Conservation (phyloP, 768 basidiomycete species). For the Tricholoma flavovirens region DNA sequence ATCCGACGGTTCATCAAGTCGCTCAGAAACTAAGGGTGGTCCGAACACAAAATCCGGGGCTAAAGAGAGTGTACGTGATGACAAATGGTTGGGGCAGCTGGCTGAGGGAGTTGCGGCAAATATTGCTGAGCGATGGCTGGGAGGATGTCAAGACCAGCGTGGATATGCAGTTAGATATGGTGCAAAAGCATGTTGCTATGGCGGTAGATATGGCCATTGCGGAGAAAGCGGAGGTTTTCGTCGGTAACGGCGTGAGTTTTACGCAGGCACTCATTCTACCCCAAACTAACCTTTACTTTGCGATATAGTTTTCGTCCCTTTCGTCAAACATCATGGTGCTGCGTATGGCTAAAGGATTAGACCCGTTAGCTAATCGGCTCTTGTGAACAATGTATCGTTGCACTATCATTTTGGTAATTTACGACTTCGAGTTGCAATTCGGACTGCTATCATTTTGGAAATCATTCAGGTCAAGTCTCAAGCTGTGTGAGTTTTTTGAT, state of each 20-base stretch:
- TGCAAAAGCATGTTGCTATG: conserved; percentile 52
- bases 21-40: conserved; percentile 33
- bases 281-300: background rate
- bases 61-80: conserved; percentile 55
- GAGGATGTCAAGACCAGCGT: conserved; percentile 46
- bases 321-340: conserved; percentile 31
- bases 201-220: conserved; percentile 67
- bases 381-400: conserved; percentile 15
- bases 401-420: background rate
- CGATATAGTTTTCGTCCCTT: conserved; percentile 31
- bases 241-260: conserved; percentile 64
- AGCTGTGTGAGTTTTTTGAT: no score
- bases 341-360: conserved; percentile 24
- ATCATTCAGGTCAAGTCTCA: no score
- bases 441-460: no score
- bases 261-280: background rate
- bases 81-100: conserved; percentile 54
- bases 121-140: conserved; percentile 37
- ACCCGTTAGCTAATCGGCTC: conserved; percentile 25
- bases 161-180: conserved; percentile 47
- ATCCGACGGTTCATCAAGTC: conserved; percentile 46
- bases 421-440: no score
- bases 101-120: conserved; percentile 39
- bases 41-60: conserved; percentile 21
- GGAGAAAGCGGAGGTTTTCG: conserved; percentile 54